Conservation (phyloP, 2,329 filamentous ascomycete genomes). For the Orbilia blumenaviensis region DNA sequence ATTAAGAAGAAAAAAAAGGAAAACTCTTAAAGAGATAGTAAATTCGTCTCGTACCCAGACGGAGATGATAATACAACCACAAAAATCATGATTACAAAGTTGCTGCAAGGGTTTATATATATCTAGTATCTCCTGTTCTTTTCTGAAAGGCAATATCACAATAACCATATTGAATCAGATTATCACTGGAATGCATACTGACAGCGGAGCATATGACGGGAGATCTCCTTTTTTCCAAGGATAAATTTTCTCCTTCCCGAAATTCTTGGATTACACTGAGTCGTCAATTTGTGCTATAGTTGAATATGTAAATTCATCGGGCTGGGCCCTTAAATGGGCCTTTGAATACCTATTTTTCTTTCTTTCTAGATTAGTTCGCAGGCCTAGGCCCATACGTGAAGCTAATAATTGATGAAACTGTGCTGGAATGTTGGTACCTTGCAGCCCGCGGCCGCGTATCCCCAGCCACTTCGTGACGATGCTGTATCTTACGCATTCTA, state of each 20-base stretch:
- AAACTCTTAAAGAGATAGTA: too few species aligned
- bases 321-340: background rate
- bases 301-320: background rate
- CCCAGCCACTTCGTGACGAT: too few species aligned
- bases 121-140: background rate
- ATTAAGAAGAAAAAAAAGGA: background rate
- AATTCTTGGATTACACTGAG: background rate
- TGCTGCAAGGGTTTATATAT: background rate
- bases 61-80: too few species aligned
- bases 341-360: too few species aligned
- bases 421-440: conserved; percentile 2
- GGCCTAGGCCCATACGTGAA: too few species aligned
- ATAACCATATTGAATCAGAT: background rate
- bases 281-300: background rate
- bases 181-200: background rate
- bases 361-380: too few species aligned
- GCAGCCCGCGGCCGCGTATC: background rate
- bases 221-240: background rate
- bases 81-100: too few species aligned
- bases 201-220: background rate
- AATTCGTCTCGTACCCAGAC: too few species aligned
- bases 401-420: too few species aligned
- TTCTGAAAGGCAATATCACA: background rate
- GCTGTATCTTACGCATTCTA: background rate
- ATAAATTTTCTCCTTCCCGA: too few species aligned